Evolutionary conservation across 805 yeast genomes (phyloP), one percentile per base, ranked within the genome.

Genomic region (Metschnikowia lachancei): DNA sequence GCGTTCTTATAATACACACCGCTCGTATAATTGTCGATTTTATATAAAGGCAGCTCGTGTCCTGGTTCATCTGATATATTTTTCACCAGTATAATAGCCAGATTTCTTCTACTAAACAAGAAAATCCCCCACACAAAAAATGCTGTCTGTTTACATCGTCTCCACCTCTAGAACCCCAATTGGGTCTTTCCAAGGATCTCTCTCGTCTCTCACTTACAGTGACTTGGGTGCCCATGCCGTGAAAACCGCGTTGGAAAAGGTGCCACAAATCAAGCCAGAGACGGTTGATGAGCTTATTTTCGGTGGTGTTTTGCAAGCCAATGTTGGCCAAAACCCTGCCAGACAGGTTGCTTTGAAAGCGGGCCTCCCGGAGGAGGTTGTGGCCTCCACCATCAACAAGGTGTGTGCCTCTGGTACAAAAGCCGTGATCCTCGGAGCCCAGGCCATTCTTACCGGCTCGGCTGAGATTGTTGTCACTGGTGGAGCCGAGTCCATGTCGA

Each of bases 391-490:
- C 33, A 78, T 92, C 56, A 94, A 94, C 80, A 92, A 92, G 75
- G 98, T 94, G 47, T 94, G 99, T 75, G 96, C 99, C 35, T 87
- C 96, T 11, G 98, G 97, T 58, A 72, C 91, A 81, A 92, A 94
- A 73, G 81, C 97, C 36, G 82, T 90, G 60, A 89, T 91, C 59
- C 69, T 87, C 50, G 99, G 87, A 52, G 90, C 97, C 34, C 98
- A 91, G 73, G 74, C 91, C 43, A 91, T 92, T 58, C 68, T 86
- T 63, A 79, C 94, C 55, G 97, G 98, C 45, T 75, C 78, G 53
- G 95, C 96, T 46, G 97, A 91, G 62, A 83, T 94, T 50, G 94
- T 94, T 38, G 86, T 94, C 55, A 95, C 94, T 29, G 99, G 98
- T 57, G 99, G 99, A 64, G 94, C 96, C 57, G 99, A 94, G 73